Base-by-base conservation (phyloP, 2,329 filamentous ascomycete genomes). In the Chaetomiaceae sp. region DNA sequence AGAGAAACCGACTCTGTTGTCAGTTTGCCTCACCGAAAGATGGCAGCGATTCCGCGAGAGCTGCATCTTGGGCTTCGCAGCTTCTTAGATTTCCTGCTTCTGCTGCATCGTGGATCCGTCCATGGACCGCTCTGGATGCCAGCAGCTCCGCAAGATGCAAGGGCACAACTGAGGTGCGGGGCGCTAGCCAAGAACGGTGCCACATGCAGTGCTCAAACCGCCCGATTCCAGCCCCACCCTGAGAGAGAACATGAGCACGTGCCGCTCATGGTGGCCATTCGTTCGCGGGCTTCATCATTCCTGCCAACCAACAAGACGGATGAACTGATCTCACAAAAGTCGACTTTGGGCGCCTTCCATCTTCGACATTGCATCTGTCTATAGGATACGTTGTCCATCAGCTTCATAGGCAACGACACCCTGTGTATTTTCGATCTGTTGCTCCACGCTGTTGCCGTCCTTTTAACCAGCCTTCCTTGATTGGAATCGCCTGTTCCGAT, bases 171-270 rank as follows among this genome's bases (percentile, higher is more conserved):
- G 46, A 15, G 43, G 7, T 31, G 43, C 53, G 47, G 53, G 53
- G 40, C 36, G 40, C 53, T 50, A 50, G 49, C 53, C 38, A 33
- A 29, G 42, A 36, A 29, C 3, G 39, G 17, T 29, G 47, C 38
- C 29, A 27, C 25, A 25, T 48, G 38, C 37, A 29, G 33, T 19
- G 38, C 37, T 34, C 43, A 47, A 52, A 42, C 47, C 47, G 44
- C 38, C 44, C 27, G 33, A 49, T 42, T 42, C 34, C 48, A 48
- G 51, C 47, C 51, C 40, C 52, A 50, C 52, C 37, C 7, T 22
- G 15, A 42, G 15, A 42, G 22, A 37, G 48, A 40, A 34, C n/a
- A 53, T 37, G 46, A 50, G 56, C 56, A 58, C 56, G 56, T 58
- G 56, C 53, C 54, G 27, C 38, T 50, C 29, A 34, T 39, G 43